Evolutionary conservation across 345 rosid species (phyloP).

Genomic region (Eucalyptus marginata): DNA sequence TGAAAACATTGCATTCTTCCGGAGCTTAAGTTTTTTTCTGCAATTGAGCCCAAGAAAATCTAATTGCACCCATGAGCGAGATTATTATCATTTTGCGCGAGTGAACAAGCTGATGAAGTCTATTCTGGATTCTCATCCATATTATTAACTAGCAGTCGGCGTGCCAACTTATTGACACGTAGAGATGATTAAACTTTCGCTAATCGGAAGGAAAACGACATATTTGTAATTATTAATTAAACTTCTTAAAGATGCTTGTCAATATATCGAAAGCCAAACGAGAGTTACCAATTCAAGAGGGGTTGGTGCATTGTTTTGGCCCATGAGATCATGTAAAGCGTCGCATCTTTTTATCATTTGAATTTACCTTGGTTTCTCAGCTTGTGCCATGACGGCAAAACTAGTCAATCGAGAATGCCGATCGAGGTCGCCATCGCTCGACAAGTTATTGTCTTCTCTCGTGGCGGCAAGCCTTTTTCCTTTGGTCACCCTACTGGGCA

Average conservation of each 20-base stretch:
- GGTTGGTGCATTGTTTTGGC: background rate
- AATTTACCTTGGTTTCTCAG: background rate
- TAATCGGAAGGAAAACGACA: background rate
- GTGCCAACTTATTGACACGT: background rate
- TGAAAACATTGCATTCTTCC: background rate
- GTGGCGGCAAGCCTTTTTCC: slow-evolving; percentile 38
- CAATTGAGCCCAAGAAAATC: background rate
- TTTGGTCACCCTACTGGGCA: slow-evolving; percentile 41
- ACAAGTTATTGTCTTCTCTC: slow-evolving; percentile 31
- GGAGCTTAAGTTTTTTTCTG: background rate
- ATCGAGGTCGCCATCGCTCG: background rate
- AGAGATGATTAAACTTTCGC: background rate
- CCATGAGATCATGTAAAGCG: background rate
- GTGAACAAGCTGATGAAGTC: background rate
- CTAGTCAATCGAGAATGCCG: background rate
- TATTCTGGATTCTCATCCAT: background rate
- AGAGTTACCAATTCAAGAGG: background rate
- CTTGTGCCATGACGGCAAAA: background rate
- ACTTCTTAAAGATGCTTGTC: background rate
- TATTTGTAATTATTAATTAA: background rate
- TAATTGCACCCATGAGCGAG: background rate
- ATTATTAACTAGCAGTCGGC: background rate
- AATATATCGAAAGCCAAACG: background rate
- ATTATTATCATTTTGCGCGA: background rate
- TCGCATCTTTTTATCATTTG: background rate